Evolutionary conservation across 495 filamentous ascomycete genomes (phyloP), one percentile per base, ranked within the genome.

Genomic region (Podospora conica): DNA sequence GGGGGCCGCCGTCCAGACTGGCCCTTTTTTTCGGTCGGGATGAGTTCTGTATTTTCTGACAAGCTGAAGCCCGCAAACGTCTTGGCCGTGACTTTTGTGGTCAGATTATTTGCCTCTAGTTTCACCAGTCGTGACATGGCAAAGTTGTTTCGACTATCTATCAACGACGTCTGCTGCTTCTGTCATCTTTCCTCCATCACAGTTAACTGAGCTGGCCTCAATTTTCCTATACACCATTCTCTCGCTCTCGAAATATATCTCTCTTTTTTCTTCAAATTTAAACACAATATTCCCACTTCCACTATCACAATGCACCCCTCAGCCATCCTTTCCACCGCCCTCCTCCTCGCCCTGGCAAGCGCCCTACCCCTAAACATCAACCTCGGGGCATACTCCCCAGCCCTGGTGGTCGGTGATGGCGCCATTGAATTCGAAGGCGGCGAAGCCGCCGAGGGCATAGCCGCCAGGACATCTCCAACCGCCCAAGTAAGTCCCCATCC

Each of bases 401-500:
- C 83, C 29, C 64, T 85, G 72, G 83, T 85, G 69, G 83, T 85
- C 71, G 83, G 83, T 78, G 83, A 85, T 77, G 82, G 83, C 71
- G 82, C 80, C 64, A 84, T 85, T 64, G 80, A 81, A 15, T 83
- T 85, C 68, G 75, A 73, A 53, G 74, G 78, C 61, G 71, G 71
- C 22, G 81, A 75, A 7, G 76, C 65, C 21, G 40, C 66, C 7
- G 60, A 70, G 12, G 67, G 66, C 11, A 62, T 62, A 8, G 69
- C 71, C 23, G 59, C 56, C 48, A 48, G 6, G n/a, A n/a, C 27
- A 0, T 60, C 33, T 53, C 60, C 57, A 9, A 53, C 53, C 40
- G 61, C 20, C 1, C 40, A 57, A 22, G 20, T 60, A 9, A 31
- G 53, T 8, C 9, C 65, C 7, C 23, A 31, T 4, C 5, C 61